phyloP scores from a whole-genome alignment of 129 eudicot species.

The Cynara cardunculus region DNA sequence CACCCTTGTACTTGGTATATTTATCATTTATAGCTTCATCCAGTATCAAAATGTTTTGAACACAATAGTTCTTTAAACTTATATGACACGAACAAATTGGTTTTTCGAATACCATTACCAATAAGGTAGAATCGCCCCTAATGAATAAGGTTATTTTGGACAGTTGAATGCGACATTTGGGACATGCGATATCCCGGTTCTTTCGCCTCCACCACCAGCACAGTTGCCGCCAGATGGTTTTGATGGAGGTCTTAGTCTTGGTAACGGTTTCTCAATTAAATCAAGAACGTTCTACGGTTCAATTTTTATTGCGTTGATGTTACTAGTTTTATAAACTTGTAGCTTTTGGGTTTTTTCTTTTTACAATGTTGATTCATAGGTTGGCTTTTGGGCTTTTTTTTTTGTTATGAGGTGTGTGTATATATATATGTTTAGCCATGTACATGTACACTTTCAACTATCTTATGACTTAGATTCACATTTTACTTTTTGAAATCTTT shows the following conservation, averaged over 20 bases:
- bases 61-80: not conserved
- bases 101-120: no score
- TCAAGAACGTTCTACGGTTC: constrained; percentile 9
- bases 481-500: not conserved
- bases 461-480: not conserved
- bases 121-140: no score
- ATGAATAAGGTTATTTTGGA: not conserved
- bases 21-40: not conserved
- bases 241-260: constrained; percentile 9
- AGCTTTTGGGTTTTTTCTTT: not conserved
- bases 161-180: constrained; percentile 75
- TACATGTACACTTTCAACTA: not conserved
- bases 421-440: not conserved
- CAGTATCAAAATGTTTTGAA: not conserved
- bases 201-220: constrained; percentile 90
- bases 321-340: constrained; percentile 1
- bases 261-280: constrained; percentile 4
- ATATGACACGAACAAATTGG: not conserved
- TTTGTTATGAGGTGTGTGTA: not conserved
- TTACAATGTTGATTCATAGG: not conserved
- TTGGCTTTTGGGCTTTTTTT: not conserved
- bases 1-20: not conserved
- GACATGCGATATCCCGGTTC: constrained; percentile 56
- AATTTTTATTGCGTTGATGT: not conserved
- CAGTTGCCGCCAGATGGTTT: constrained; percentile 25